Evolutionary conservation across 2,329 filamentous ascomycete species (phyloP).

Genomic region (Calonectria hongkongensis): DNA sequence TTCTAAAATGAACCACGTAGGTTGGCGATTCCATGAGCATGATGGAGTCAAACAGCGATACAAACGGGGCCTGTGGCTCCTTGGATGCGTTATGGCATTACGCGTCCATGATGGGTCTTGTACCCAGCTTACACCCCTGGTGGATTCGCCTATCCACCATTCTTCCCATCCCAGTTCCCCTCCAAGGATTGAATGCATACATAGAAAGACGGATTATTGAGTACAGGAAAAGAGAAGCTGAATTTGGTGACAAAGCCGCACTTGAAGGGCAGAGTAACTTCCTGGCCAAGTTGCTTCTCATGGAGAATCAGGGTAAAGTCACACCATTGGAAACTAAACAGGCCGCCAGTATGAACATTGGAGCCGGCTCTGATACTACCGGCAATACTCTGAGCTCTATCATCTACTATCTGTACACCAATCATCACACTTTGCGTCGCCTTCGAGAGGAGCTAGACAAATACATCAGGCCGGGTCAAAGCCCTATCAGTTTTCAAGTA

Average conservation of each 20-base stretch:
- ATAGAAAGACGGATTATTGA: not conserved
- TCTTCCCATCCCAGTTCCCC: not conserved
- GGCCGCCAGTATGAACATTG: not conserved
- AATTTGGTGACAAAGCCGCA: not conserved
- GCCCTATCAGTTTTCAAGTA: not conserved
- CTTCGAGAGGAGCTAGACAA: not conserved
- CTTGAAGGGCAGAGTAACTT: not conserved
- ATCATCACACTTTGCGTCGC: not conserved
- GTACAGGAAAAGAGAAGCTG: not conserved
- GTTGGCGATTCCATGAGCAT: not conserved
- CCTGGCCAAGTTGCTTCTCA: not conserved
- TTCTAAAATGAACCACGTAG: not conserved
- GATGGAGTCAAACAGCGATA: not conserved
- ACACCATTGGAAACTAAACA: not conserved
- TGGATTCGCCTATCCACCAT: not conserved
- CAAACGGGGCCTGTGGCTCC: not conserved
- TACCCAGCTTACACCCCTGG: not conserved
- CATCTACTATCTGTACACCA: not conserved
- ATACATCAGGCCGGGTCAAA: not conserved
- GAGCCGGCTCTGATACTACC: not conserved
- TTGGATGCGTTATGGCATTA: not conserved
- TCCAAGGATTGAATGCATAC: not conserved
- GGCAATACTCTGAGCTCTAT: not conserved
- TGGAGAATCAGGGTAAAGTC: not conserved
- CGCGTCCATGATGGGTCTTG: not conserved